Evolutionary conservation across 2,329 filamentous ascomycete species (phyloP).

Genomic region (Cladophialophora chaetospira): DNA sequence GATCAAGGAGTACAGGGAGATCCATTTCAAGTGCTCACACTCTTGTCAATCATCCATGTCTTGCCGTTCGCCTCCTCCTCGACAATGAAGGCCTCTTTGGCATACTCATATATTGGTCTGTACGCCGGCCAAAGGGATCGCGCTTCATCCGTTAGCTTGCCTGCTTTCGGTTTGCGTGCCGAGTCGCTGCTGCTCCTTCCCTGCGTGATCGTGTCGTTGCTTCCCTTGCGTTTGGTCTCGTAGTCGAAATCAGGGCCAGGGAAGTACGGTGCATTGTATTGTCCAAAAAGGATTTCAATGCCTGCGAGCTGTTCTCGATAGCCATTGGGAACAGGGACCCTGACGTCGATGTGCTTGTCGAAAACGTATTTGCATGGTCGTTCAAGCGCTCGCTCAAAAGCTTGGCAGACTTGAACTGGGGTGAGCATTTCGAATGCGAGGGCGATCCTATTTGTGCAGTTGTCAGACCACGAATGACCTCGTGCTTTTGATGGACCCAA

Average conservation of each 20-base stretch:
- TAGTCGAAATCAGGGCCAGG: constrained; percentile 59
- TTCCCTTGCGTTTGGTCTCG: constrained; percentile 36
- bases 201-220: constrained; percentile 25
- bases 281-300: constrained; percentile 61
- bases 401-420: constrained; percentile 76
- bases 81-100: constrained; percentile 86
- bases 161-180: constrained; percentile 16
- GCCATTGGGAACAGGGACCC: constrained; percentile 80
- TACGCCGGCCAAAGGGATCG: constrained; percentile 88
- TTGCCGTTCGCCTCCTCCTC: constrained; percentile 93
- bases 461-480: constrained; percentile 3
- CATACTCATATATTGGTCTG: constrained; percentile 89
- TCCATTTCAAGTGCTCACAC: constrained; percentile 29
- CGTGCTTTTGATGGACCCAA: not conserved
- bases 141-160: constrained; percentile 70
- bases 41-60: constrained; percentile 77
- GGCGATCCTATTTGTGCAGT: constrained; percentile 63
- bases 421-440: constrained; percentile 88
- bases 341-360: constrained; percentile 73
- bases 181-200: constrained; percentile 8
- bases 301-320: constrained; percentile 84
- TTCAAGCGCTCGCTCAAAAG: constrained; percentile 76
- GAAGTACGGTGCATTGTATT: constrained; percentile 63
- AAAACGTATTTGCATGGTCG: constrained; percentile 76
- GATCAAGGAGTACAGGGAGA: not conserved